These are phyloP conservation scores for Aleurites moluccanus DNA, from an alignment of 441 rosid species.

Conservation along the genomic window DNA sequence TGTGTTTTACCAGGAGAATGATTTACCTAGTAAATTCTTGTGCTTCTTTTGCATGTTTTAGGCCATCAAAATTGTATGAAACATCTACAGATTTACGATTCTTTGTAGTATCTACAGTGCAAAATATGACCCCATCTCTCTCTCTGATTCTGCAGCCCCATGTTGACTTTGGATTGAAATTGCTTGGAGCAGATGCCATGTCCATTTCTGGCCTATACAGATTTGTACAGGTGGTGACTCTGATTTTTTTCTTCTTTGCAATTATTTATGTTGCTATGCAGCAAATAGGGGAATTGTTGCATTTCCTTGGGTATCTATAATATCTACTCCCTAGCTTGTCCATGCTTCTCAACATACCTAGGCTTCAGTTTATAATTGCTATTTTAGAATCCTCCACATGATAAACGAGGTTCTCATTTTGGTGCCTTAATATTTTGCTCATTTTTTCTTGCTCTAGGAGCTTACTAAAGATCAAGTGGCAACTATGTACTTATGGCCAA, in stretches of 20 bases:
- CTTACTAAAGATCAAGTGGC: constrained; percentile 93
- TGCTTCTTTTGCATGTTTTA: neutral
- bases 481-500: constrained; percentile 96
- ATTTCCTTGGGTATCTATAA: too few species aligned
- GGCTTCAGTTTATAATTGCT: neutral
- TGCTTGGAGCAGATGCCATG: constrained; percentile 95
- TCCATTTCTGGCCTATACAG: constrained; percentile 94
- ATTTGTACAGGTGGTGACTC: constrained; percentile 72
- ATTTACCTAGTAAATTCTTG: neutral
- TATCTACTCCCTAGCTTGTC: neutral
- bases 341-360: neutral
- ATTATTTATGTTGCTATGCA: constrained; percentile 1
- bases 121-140: neutral
- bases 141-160: constrained; percentile 64
- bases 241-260: neutral
- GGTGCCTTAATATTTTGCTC: neutral
- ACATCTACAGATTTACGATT: neutral
- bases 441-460: constrained; percentile 55
- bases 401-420: neutral
- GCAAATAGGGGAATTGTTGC: neutral
- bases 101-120: neutral
- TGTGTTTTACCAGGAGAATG: neutral
- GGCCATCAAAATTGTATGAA: too few species aligned
- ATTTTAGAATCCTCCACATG: neutral
- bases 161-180: constrained; percentile 90